phyloP scores from a whole-genome alignment of 345 rosid species.

The Boechera stricta region DNA sequence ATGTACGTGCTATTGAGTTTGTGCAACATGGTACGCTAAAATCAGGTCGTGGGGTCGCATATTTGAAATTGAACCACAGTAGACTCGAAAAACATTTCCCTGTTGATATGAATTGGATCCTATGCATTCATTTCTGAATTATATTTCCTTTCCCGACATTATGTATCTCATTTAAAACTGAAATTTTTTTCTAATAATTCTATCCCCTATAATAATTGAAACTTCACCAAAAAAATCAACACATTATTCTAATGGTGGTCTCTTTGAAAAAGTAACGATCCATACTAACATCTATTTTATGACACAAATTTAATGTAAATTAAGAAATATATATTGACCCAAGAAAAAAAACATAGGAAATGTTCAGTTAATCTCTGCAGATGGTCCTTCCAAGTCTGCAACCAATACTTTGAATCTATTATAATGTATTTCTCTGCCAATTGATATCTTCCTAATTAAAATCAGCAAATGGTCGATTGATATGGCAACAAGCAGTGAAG shows the following conservation, averaged over 20 bases:
- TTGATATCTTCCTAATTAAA: slow-evolving; percentile 6
- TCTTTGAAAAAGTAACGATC: slow-evolving; percentile 13
- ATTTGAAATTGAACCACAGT: slow-evolving; percentile 28
- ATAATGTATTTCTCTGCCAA: slow-evolving; percentile 37
- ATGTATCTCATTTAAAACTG: background rate
- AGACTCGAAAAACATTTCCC: background rate
- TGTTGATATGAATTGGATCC: slow-evolving; percentile 40
- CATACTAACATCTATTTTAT: background rate
- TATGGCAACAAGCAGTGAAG: background rate
- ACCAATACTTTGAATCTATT: slow-evolving; percentile 20
- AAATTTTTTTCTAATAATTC: background rate
- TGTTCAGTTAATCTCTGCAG: slow-evolving; percentile 30
- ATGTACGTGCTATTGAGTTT: slow-evolving; percentile 27
- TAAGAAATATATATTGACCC: background rate
- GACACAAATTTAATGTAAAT: background rate
- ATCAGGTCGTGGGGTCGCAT: slow-evolving; percentile 41
- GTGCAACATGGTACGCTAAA: slow-evolving; percentile 39
- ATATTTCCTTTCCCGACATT: slow-evolving; percentile 23
- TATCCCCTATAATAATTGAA: slow-evolving; percentile 9
- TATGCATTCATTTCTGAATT: slow-evolving; percentile 30
- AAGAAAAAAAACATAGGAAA: background rate
- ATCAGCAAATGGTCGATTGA: background rate
- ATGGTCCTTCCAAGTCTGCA: slow-evolving; percentile 37
- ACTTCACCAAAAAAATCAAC: background rate
- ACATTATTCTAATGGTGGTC: background rate